phyloP scores from a whole-genome alignment of 495 filamentous ascomycete species.

The Neurospora pannonica region DNA sequence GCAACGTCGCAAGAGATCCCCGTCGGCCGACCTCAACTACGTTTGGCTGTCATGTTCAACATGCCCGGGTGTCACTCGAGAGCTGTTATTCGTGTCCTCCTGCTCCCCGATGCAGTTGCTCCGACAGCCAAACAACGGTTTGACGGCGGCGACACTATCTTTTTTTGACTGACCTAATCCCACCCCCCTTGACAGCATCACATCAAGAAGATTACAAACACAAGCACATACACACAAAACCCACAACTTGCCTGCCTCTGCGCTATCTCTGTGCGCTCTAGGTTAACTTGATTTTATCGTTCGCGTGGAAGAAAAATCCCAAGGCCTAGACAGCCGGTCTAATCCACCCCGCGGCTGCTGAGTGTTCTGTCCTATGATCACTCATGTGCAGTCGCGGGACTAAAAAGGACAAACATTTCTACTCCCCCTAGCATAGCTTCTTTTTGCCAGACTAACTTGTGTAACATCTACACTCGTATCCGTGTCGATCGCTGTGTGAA shows the following conservation, averaged over 20 bases:
- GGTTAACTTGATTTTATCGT: conserved; percentile 48
- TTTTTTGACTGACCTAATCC: background rate
- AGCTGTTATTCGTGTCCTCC: background rate
- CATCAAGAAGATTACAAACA: background rate
- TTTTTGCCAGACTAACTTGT: background rate
- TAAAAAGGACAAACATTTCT: conserved; percentile 49
- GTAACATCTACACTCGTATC: background rate
- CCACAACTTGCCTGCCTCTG: conserved; percentile 52
- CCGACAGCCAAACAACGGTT: background rate
- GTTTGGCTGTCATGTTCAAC: background rate
- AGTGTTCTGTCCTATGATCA: conserved; percentile 10
- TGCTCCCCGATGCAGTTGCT: background rate
- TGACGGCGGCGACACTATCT: background rate
- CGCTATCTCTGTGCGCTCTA: conserved; percentile 38
- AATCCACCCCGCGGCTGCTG: conserved; percentile 49
- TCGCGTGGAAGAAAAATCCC: conserved; percentile 48
- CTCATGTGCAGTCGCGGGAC: conserved; percentile 44
- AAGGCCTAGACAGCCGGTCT: conserved; percentile 54
- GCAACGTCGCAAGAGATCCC: background rate
- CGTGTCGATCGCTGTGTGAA: background rate
- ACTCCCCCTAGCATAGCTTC: background rate
- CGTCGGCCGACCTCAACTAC: background rate
- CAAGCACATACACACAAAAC: conserved; percentile 15
- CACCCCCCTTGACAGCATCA: background rate
- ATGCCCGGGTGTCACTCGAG: background rate